Conservation (phyloP, 2,329 filamentous ascomycete genomes). For the Zasmidium citrigriseum region DNA sequence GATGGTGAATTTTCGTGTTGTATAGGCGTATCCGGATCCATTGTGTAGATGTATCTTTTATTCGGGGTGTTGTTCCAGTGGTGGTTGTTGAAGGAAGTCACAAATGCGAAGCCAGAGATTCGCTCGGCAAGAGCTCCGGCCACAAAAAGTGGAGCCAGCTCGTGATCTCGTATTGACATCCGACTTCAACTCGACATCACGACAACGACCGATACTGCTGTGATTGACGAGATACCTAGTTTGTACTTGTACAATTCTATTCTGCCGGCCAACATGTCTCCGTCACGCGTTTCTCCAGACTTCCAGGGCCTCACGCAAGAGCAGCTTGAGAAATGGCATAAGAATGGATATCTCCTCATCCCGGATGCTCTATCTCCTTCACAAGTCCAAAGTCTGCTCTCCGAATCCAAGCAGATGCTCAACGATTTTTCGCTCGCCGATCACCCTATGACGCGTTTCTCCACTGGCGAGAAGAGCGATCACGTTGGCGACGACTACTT, state of each 20-base stretch:
- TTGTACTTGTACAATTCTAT: not conserved
- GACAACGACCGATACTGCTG: not conserved
- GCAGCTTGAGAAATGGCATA: conserved; percentile 72
- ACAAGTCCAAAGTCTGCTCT: conserved; percentile 68
- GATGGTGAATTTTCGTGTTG: conserved; percentile 34
- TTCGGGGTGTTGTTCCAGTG: not conserved
- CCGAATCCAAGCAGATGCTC: conserved; percentile 74
- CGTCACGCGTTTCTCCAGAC: conserved; percentile 32
- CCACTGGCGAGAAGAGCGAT: conserved; percentile 71
- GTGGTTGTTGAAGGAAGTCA: not conserved
- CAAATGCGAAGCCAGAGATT: not conserved
- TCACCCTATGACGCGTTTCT: conserved; percentile 93
- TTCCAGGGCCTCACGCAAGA: conserved; percentile 64
- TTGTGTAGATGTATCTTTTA: conserved; percentile 13
- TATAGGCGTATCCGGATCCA: conserved; percentile 34
- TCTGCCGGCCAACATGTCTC: conserved; percentile 13
- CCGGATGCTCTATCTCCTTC: conserved; percentile 69
- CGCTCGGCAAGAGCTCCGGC: not conserved
- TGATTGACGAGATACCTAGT: too few relatives aligned
- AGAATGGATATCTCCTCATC: conserved; percentile 88
- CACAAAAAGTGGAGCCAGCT: not conserved
- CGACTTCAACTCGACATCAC: too few relatives aligned
- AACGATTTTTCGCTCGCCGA: conserved; percentile 73
- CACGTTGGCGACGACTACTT: conserved; percentile 97
- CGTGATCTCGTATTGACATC: not conserved